Evolutionary conservation across 805 yeast species (phyloP).

Genomic region (Novakomyces olei): DNA sequence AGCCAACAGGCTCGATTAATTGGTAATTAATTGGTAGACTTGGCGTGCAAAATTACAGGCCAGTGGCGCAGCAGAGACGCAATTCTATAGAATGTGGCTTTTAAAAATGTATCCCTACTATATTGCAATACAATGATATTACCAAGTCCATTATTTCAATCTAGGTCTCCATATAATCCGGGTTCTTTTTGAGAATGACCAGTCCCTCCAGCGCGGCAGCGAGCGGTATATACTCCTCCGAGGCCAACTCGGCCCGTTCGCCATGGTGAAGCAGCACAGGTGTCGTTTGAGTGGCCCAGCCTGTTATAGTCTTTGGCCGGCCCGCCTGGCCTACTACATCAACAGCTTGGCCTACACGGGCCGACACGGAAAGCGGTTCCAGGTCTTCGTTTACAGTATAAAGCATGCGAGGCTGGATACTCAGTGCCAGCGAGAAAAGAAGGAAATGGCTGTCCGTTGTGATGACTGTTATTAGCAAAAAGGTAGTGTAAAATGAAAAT

Average conservation of each 20-base stretch:
- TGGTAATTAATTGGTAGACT: too few relatives aligned
- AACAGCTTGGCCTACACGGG: constrained; percentile 96
- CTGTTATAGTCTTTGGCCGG: constrained; percentile 94
- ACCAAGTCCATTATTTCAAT: too few relatives aligned
- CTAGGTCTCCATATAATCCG: constrained; percentile 33
- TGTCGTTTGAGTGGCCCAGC: constrained; percentile 97
- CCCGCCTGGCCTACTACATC: constrained; percentile 99
- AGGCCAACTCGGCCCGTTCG: constrained; percentile 91
- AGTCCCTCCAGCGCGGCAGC: constrained; percentile 75
- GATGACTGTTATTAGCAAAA: constrained; percentile 50
- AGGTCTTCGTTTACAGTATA: constrained; percentile 80
- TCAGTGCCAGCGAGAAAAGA: constrained; percentile 66
- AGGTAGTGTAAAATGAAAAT: too few relatives aligned
- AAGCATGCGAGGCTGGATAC: constrained; percentile 80
- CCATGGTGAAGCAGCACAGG: constrained; percentile 87
- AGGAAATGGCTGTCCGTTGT: constrained; percentile 50
- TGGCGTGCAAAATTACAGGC: too few relatives aligned
- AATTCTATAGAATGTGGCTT: too few relatives aligned
- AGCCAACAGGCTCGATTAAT: too few relatives aligned
- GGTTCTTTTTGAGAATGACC: constrained; percentile 78
- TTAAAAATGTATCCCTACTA: too few relatives aligned
- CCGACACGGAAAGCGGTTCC: constrained; percentile 83
- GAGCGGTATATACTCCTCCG: constrained; percentile 71
- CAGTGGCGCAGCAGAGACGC: too few relatives aligned
- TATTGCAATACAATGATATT: too few relatives aligned